A percentile compares a stretch with the other conserved stretches of the same genome.
These are phyloP conservation scores for Rosellinia necatrix DNA, from an alignment of 2,329 filamentous ascomycete genomes.

Conservation along the genomic window DNA sequence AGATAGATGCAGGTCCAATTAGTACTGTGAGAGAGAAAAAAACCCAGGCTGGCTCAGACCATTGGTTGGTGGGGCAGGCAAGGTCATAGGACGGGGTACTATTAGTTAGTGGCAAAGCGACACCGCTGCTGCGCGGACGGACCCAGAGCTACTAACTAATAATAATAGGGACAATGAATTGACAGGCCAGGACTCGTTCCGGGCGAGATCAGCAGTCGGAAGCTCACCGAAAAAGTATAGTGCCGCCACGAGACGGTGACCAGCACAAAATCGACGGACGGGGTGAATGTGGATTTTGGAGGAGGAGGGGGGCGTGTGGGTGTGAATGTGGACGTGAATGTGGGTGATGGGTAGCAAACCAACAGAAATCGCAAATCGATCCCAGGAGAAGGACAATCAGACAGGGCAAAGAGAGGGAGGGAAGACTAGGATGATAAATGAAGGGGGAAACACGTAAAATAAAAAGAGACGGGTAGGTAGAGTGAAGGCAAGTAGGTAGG, in stretches of 20 bases:
- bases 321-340: too few species aligned
- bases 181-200: slow-evolving; percentile 32
- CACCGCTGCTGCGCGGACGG: slow-evolving; percentile 27
- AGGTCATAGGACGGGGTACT: slow-evolving; percentile 34
- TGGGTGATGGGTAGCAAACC: slow-evolving; percentile 3
- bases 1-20: slow-evolving; percentile 25
- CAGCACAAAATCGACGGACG: slow-evolving; percentile 17
- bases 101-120: slow-evolving; percentile 34
- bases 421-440: background rate
- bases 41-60: slow-evolving; percentile 25
- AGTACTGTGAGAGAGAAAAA: slow-evolving; percentile 23
- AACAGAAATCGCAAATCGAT: slow-evolving; percentile 5
- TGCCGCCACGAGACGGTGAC: slow-evolving; percentile 27
- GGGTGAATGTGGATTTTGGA: slow-evolving; percentile 1
- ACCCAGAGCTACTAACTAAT: slow-evolving; percentile 26
- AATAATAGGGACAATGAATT: slow-evolving; percentile 29
- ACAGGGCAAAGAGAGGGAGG: background rate
- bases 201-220: slow-evolving; percentile 32
- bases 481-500: background rate
- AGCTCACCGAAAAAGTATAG: slow-evolving; percentile 31
- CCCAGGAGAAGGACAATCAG: background rate
- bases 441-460: background rate
- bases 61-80: slow-evolving; percentile 30
- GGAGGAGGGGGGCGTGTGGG: too few species aligned
- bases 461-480: background rate